Base-by-base conservation (phyloP, 2,329 filamentous ascomycete species). In the Fusarium mangiferae region DNA sequence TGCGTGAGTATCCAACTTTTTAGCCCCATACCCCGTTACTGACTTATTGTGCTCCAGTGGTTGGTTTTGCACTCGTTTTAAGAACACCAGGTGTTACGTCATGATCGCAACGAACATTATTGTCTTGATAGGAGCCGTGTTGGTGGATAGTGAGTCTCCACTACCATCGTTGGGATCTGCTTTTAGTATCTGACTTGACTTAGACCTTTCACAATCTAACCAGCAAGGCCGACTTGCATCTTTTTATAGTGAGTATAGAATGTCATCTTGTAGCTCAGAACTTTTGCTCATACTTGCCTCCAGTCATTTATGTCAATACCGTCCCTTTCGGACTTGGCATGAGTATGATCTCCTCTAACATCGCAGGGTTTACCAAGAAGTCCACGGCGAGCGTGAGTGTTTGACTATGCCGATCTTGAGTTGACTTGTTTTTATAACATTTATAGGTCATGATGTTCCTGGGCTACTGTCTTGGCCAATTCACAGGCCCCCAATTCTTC, bases 141-240 rank as follows among this genome's bases (percentile, higher is more conserved):
- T 39, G 6, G 51, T 54, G 7, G 51, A 38, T 2, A 39, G 51
- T 54, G 5, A 54, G 51, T 54, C 1, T 17, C 14, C 8, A 30
- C 28, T 3, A 11, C 0, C 20, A 14, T 22, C 0, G 17, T 6
- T 5, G 0, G 22, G 9, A 1, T 26, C 35, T n/a, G 7, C 20
- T 3, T 12, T 0, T 17, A 2, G 8, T n/a, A 17, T 54, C 51
- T 54, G 24, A 54, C 6, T 0, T 20, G 11, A 7, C 7, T 6
- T 14, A 54, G 51, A 54, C 24, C 35, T 39, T 5, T 24, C 51
- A 2, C 14, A 28, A 39, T n/a, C 20, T 1, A 54, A 54, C 20
- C 51, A 39, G 6, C 26, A 38, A 3, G 51, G 35, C 0, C 10
- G 51, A 4, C 51, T 54, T 28, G 20, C 24, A 0, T 54, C 51